Base-by-base conservation (phyloP, 495 filamentous ascomycete genomes). In the Xylaria flabelliformis region DNA sequence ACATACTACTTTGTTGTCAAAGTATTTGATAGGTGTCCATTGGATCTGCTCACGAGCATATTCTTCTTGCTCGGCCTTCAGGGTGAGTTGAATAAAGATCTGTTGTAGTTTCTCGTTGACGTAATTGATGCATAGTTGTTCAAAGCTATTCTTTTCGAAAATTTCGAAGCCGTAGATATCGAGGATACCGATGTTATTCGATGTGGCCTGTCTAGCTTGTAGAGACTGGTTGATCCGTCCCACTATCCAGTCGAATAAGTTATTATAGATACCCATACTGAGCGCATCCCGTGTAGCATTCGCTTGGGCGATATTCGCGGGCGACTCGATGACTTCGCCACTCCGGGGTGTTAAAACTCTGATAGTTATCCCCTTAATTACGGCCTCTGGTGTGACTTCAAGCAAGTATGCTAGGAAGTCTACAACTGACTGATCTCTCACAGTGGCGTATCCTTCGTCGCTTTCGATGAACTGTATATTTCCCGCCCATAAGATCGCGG, bases 101-200 rank as follows among this genome's bases (percentile, higher is more conserved):
- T 99, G 97, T 82, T 99, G 97, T 59, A 99, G 85, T 81, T 99
- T 99, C 82, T 99, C 97, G 83, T 99, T 99, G 78, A 99, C 97
- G 79, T 99, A 99, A 85, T 99, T 99, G 83, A 99, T 99, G 82
- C 97, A 99, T 19, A 99, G 91, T 84, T 99, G 97, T 81, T 99
- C 97, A 76, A 99, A 99, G 71, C 94, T 97, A 83, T 99, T 99
- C 82, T 92, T 94, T 80, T 99, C 96, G 74, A 99, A 99, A 74
- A 99, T 99, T 81, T 99, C 97, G 76, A 99, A 99, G 19, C 97
- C 97, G 81, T 99, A 99, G 72, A 99, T 99, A 87, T 99, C 97
- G 63, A 99, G 88, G 81, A 99, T 98, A 80, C 96, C 96, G 76
- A 99, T 96, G 3, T 93, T 92, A 79, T 97, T 94, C 15, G 90